Evolutionary conservation across 1,284 basidiomycete species (phyloP).

Genomic region (Waitea zeae): DNA sequence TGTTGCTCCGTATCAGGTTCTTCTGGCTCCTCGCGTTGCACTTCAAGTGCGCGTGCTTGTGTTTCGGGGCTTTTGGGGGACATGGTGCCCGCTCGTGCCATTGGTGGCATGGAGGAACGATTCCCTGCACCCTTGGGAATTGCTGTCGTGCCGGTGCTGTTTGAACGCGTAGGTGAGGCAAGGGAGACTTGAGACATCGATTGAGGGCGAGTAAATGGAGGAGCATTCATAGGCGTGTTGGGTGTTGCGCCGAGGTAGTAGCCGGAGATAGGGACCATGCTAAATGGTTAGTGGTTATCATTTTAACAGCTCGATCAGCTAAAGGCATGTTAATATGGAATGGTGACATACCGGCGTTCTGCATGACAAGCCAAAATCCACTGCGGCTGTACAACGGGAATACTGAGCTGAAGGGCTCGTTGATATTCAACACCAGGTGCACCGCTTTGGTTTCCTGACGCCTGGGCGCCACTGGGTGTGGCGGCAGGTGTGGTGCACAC

Average conservation of each 20-base stretch:
- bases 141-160: conserved; percentile 16
- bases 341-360: conserved; percentile 55
- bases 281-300: no score
- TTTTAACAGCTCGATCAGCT: no score
- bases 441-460: conserved; percentile 25
- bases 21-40: no score
- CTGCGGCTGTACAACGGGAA: conserved; percentile 79
- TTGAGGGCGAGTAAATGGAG: conserved; percentile 36
- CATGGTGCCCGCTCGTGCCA: conserved; percentile 14
- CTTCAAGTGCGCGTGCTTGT: conserved; percentile 9
- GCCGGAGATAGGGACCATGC: conserved; percentile 74
- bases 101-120: conserved; percentile 43
- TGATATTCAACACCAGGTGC: conserved; percentile 78
- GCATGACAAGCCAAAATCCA: conserved; percentile 79
- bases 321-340: no score
- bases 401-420: conserved; percentile 75
- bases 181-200: conserved; percentile 60
- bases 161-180: conserved; percentile 15
- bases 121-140: conserved; percentile 22
- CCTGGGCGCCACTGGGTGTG: conserved; percentile 41
- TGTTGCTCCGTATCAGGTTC: no score
- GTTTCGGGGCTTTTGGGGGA: conserved; percentile 21
- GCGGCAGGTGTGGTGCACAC: conserved; percentile 80
- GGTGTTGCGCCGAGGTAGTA: conserved; percentile 64
- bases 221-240: conserved; percentile 22